These are phyloP conservation scores for Trametes maxima DNA, from an alignment of 768 basidiomycete species.

Conservation along the genomic window DNA sequence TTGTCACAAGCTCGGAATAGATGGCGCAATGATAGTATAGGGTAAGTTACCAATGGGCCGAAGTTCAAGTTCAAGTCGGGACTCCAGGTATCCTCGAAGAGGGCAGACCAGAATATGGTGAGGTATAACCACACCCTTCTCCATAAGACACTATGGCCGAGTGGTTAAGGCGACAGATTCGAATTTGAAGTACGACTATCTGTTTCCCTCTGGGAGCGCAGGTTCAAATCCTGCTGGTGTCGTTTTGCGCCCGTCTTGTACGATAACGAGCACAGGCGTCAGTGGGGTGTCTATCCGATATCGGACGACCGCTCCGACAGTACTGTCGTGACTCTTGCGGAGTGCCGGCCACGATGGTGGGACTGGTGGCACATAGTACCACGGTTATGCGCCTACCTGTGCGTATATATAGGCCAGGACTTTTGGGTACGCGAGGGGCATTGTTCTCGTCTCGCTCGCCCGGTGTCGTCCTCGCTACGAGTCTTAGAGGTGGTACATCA, in stretches of 20 bases:
- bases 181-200: slow-evolving; percentile 50
- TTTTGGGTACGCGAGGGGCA: background rate
- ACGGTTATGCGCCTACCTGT: background rate
- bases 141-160: slow-evolving; percentile 59
- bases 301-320: background rate
- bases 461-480: background rate
- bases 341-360: background rate
- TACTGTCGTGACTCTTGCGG: slow-evolving; percentile 6
- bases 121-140: too few relatives aligned
- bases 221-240: slow-evolving; percentile 29
- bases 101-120: too few relatives aligned
- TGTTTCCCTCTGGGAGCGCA: slow-evolving; percentile 65
- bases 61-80: too few relatives aligned
- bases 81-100: too few relatives aligned
- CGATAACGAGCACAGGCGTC: background rate
- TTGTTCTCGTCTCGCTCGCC: background rate
- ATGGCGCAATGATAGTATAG: too few relatives aligned
- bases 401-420: slow-evolving; percentile 2
- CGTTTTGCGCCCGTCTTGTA: slow-evolving; percentile 6
- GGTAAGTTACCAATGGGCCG: too few relatives aligned
- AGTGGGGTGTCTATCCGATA: too few relatives aligned
- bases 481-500: background rate
- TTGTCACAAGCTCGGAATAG: too few relatives aligned
- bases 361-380: background rate
- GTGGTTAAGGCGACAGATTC: slow-evolving; percentile 64